phyloP scores from a whole-genome alignment of 208 protist genomes.

The Leishmania aethiopica region DNA sequence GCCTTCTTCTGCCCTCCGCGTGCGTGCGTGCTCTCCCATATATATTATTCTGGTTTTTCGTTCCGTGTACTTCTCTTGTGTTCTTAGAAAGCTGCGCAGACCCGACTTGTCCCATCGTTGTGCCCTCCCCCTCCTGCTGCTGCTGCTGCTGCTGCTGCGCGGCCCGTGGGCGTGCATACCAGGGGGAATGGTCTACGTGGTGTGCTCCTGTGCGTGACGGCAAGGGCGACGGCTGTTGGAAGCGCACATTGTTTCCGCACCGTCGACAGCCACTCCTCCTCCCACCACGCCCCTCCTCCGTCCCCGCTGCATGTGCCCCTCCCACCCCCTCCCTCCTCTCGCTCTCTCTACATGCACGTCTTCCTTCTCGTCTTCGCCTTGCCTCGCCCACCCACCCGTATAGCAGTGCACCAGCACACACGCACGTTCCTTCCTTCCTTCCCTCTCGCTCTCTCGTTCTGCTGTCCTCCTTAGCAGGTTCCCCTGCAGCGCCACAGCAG shows the following conservation, averaged over 20 bases:
- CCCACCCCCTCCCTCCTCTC: neutral
- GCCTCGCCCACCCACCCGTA: neutral
- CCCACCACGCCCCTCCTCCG: neutral
- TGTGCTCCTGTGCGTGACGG: neutral
- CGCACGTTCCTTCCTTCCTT: neutral
- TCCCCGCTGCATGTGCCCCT: neutral
- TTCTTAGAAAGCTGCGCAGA: neutral
- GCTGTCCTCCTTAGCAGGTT: neutral
- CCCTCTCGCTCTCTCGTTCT: slow-evolving; percentile 9
- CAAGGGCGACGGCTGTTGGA: no score
- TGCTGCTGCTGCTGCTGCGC: no score
- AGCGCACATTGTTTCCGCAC: neutral
- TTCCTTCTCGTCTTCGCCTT: no score
- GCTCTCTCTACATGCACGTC: neutral
- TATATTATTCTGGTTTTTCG: neutral
- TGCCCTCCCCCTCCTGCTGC: neutral
- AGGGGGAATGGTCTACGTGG: no score
- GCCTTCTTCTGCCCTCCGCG: neutral
- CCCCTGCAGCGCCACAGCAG: neutral
- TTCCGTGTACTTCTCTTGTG: neutral
- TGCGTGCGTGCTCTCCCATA: neutral
- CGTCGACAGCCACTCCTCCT: neutral
- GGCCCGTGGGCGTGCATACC: no score
- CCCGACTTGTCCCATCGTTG: neutral
- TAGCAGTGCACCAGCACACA: neutral